Evolutionary conservation across 2,329 filamentous ascomycete species (phyloP), one percentile per base, ranked within the genome.

Genomic region (Curvularia sp.): DNA sequence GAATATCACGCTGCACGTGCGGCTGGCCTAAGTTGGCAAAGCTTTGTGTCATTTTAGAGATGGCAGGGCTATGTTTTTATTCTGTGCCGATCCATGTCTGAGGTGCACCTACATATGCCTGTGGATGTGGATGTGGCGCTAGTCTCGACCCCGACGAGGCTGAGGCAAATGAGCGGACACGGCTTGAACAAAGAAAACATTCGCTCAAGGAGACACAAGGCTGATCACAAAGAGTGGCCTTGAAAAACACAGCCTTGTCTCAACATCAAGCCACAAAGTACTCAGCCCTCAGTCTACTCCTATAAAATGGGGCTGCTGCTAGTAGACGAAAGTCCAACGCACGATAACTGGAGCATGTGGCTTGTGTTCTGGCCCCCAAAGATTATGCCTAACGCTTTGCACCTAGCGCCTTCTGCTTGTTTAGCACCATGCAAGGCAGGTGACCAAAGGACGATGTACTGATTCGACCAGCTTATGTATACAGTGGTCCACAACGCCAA

Each of bases 401-500:
- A 18, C n/a, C 5, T 30, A 15, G 30, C 20, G 12, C 24, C 20
- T 20, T 18, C 22, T 18, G 13, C 15, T 47, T 20, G 48, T 20
- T 28, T 26, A 50, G 30, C 24, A 18, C 13, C 15, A 26, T 13
- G 52, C 38, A 41, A 13, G 56, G 33, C 39, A 52, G 48, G 12
- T 39, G 33, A 48, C 33, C 35, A 38, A 61, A 53, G 13, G 51
- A 49, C 15, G n/a, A 53, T 10, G 55, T 18, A 57, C 53, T 8
- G 48, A 55, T 41, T 53, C 24, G 2, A 33, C 49, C 13, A 49
- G 49, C 12, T 49, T 55, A 13, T 12, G 60, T 61, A 28, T 28
- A 28, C 26, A 28, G 58, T 97, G 90, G 82, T 96, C 96, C 18
- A 49, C 4, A n/a, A 97, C 96, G 93, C 94, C 97, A 22, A 93